Base-by-base conservation (phyloP, 345 rosid species). In the Capsella bursapastoris region DNA sequence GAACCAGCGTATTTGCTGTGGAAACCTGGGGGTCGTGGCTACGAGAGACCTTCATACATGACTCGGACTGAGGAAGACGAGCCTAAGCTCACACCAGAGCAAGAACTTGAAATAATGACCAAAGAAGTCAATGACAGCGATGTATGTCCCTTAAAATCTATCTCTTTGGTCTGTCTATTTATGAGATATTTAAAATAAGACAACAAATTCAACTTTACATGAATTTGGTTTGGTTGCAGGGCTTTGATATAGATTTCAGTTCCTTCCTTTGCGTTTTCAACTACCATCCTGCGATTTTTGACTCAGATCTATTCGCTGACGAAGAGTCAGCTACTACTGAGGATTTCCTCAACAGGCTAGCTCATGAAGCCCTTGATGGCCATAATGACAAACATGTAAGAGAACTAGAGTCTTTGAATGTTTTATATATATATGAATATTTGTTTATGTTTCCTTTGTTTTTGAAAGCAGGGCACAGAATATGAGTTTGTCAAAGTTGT, bases 401-500 rank as follows among this genome's bases (percentile, higher is more conserved):
- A 4, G 32, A 38, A 38, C 28, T 58, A 2, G 32, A 2, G 32
- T 53, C 9, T 37, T 29, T 4, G 25, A 34, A 0, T 34, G 8
- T 34, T 59, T 28, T 55, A 3, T 8, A 29, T 0, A 18, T 18
- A 18, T 18, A 18, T 18, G 18, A 1, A 4, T 37, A 4, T 51
- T 0, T 28, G 3, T 34, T 7, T n/a, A 2, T 32, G 14, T 34
- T 1, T 3, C 0, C 1, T 31, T 7, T 34, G 18, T 31, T 7
- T 34, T 34, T 3, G 0, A 57, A 57, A 66, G 8, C n/a, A 67
- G 72, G 4, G 5, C 13, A 68, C 55, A 44, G 0, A 7, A 2
- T 69, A 6, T 25, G 47, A 70, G 48, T 70, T 70, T 57, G 57
- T 70, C 28, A 70, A 22, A 5, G 27, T 70, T 70, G 57, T 47